Evolutionary conservation across 305 asterid species (phyloP), one percentile per base, ranked within the genome.

Genomic region (Rubia tinctorum): DNA sequence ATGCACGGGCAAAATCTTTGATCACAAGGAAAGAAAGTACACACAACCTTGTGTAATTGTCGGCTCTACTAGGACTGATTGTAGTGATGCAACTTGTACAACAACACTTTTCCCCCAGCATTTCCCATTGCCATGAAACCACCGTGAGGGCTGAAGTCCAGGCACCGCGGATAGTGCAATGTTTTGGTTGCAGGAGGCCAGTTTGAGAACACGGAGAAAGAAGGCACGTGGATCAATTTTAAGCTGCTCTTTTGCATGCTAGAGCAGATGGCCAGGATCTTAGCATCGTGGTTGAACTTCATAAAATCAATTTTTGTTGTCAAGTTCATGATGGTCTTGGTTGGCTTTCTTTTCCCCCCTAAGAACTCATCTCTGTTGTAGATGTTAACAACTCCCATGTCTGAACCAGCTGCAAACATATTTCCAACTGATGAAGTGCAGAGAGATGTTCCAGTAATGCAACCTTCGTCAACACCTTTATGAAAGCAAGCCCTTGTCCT

Each of bases 11-110:
- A n/a, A n/a, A n/a, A n/a, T n/a, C n/a, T n/a, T n/a, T n/a, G n/a
- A n/a, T n/a, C n/a, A n/a, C n/a, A n/a, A n/a, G n/a, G n/a, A n/a
- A n/a, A n/a, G n/a, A n/a, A n/a, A n/a, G n/a, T n/a, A n/a, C n/a
- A n/a, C n/a, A n/a, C n/a, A n/a, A n/a, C n/a, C n/a, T n/a, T n/a
- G n/a, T 40, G 44, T 9, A 40, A 40, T 49, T 11, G 56, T 15
- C 14, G 11, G 18, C 7, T 49, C 56, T 49, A 2, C 62, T 58
- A 58, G 30, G 97, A 97, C 75, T 87, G 88, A 79, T 87, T 84
- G 82, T 91, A 91, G 76, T 94, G 97, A 83, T 94, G 97, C 82
- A 94, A 84, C 88, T 91, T 94, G 86, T 90, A 94, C 69, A 91
- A 67, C 74, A 89, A 25, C 43, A 91, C 97, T 51, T 88, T 90